These are phyloP conservation scores for Gossypioides kirkii DNA, from an alignment of 345 rosid genomes.

Conservation along the genomic window DNA sequence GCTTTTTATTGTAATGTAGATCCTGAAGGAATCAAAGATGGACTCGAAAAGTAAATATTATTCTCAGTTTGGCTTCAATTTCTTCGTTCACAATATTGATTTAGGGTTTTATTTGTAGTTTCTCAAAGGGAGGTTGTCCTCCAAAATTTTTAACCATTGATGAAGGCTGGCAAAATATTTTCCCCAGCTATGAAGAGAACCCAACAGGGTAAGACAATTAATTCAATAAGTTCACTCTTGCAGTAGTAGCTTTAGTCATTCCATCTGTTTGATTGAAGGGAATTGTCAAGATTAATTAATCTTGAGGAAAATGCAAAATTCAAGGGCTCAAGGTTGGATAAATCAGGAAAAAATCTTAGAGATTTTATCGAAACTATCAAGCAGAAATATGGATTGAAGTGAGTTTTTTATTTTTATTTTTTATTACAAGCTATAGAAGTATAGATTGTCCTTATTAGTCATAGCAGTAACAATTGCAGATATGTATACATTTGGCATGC, in stretches of 20 bases:
- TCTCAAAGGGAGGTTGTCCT: constrained; percentile 39
- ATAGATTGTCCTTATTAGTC: background rate
- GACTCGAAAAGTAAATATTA: constrained; percentile 39
- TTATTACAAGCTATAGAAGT: background rate
- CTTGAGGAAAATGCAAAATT: constrained; percentile 48
- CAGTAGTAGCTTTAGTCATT: background rate
- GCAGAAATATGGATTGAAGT: constrained; percentile 38
- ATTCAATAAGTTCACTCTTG: background rate
- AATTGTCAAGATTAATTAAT: constrained; percentile 31
- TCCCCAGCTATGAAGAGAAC: constrained; percentile 34
- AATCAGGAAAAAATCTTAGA: constrained; percentile 18
- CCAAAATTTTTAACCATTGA: constrained; percentile 54
- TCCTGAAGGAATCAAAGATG: constrained; percentile 46
- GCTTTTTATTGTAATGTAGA: constrained; percentile 50
- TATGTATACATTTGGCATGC: constrained; percentile 59
- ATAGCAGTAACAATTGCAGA: constrained; percentile 22
- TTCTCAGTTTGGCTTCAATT: background rate
- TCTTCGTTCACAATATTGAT: background rate
- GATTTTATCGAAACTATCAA: constrained; percentile 34
- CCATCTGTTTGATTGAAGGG: background rate
- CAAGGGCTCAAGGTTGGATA: constrained; percentile 28
- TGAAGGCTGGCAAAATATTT: constrained; percentile 61
- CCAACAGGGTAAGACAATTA: constrained; percentile 33
- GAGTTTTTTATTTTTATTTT: background rate
- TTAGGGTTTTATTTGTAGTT: constrained; percentile 22